These are phyloP conservation scores for Tricholoma sp. DNA, from an alignment of 768 basidiomycete genomes.

Conservation along the genomic window DNA sequence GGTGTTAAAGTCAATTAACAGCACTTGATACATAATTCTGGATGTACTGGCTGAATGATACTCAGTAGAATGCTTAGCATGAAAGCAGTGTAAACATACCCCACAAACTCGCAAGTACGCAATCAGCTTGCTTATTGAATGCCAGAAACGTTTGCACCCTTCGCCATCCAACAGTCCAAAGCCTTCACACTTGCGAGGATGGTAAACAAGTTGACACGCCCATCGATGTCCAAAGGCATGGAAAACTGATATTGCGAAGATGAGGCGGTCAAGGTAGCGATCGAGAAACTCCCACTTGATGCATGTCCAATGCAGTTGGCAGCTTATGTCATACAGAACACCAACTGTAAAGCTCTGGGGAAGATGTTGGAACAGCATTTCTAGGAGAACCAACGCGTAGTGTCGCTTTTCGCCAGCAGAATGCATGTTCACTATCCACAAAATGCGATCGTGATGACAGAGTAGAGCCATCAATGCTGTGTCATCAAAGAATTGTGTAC, in stretches of 20 bases:
- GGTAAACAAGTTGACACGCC: slow-evolving; percentile 31
- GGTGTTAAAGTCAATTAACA: no score
- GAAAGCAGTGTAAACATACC: slow-evolving; percentile 1
- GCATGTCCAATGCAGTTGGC: slow-evolving; percentile 3
- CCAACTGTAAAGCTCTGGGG: neutral
- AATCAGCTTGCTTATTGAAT: slow-evolving; percentile 9
- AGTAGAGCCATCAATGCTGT: no score
- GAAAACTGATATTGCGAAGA: slow-evolving; percentile 30
- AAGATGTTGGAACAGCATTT: neutral
- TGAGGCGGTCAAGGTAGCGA: slow-evolving; percentile 14
- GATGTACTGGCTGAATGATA: no score
- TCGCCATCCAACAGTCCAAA: slow-evolving; percentile 26
- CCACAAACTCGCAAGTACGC: no score
- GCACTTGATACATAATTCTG: no score
- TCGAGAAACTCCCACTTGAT: slow-evolving; percentile 22
- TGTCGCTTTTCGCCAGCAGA: neutral
- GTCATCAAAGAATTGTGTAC: no score
- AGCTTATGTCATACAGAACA: neutral
- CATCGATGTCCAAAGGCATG: slow-evolving; percentile 38
- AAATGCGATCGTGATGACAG: no score
- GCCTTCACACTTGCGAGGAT: slow-evolving; percentile 28
- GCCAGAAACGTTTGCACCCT: slow-evolving; percentile 31
- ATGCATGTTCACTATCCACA: no score
- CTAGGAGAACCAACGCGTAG: neutral
- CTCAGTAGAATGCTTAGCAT: neutral